phyloP scores from a whole-genome alignment of 176 grass and related monocot genomes.

The Oryza meridionalis region DNA sequence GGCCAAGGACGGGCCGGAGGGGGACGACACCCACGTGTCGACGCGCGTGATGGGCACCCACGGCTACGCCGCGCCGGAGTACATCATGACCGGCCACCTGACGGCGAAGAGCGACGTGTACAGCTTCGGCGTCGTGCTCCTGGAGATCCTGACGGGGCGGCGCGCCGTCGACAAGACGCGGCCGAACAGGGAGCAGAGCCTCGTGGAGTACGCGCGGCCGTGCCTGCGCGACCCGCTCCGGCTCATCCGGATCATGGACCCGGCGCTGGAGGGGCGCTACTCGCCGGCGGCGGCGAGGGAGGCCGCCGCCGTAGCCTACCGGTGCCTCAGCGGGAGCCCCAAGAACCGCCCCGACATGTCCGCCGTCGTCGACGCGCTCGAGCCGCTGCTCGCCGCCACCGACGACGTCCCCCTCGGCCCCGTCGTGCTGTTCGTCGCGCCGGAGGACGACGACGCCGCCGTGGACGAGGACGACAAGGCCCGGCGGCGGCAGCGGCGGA shows the following conservation, averaged over 20 bases:
- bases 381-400: conserved; percentile 63
- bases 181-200: conserved; percentile 75
- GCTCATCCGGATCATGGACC: conserved; percentile 75
- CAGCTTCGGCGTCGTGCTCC: conserved; percentile 84
- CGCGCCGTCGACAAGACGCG: conserved; percentile 76
- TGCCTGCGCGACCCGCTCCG: conserved; percentile 62
- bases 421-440: conserved; percentile 66
- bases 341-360: conserved; percentile 89
- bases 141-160: conserved; percentile 72
- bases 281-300: conserved; percentile 66
- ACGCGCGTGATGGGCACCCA: conserved; percentile 88
- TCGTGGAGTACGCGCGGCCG: conserved; percentile 76
- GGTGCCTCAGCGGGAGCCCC: conserved; percentile 66
- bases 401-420: conserved; percentile 55
- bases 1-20: conserved; percentile 83
- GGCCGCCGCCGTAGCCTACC: conserved; percentile 71
- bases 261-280: conserved; percentile 71
- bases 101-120: conserved; percentile 92
- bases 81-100: conserved; percentile 96
- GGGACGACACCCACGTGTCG: conserved; percentile 92
- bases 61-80: conserved; percentile 92
- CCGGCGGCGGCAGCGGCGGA: not conserved
- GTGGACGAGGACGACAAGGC: not conserved
- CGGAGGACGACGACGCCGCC: not conserved
- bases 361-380: conserved; percentile 64